Evolutionary conservation across 768 basidiomycete species (phyloP), one percentile per base, ranked within the genome.

Genomic region (Tylopilus plumbeoviolaceoides): DNA sequence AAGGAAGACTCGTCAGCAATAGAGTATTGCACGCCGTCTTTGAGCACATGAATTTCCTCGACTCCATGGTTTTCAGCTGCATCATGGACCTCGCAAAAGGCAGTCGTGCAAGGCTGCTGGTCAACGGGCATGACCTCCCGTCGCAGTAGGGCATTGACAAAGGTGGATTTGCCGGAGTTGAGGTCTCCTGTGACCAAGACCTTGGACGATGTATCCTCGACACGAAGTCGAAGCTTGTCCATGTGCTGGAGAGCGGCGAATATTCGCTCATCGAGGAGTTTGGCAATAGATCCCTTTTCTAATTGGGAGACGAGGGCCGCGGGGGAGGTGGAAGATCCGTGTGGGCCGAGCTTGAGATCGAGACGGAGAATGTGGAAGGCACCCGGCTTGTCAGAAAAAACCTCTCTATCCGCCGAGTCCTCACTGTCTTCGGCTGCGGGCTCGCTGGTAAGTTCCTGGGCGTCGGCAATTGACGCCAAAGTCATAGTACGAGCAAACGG

Each of bases 131-230:
- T 91, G 41, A 97, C 84, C 64, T 91, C 83, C 7, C 93, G 80
- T 43, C 93, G 79, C 5, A 99, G 82, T 31, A 99, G 76, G 5
- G 95, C 91, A 65, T 99, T 99, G 67, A 99, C 92, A 66, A 99
- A 91, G 0, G 97, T 98, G 18, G 94, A 97, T 72, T 99, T 99
- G 63, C 97, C 97, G 33, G 97, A 89, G 68, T 99, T 99, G 54
- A 99, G 79, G 68, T 99, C 97, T 55, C 97, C 97, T 21, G 97
- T 98, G 53, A 99, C 93, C 58, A 99, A 84, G 46, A 99, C 93
- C 69, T 97, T 92, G 63, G 93, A 95, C 1, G 91, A 89, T 7
- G 85, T 92, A 69, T 98, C 95, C 67, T 89, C 78, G 14, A 98
- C 85, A 38, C 97, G 91, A 46, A 82, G 78, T 31, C 87, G 86